A percentile compares a stretch with the other conserved stretches of the same genome.
These are phyloP conservation scores for Sporothrix sp. DNA, from an alignment of 2,329 filamentous ascomycete genomes.

Conservation along the genomic window DNA sequence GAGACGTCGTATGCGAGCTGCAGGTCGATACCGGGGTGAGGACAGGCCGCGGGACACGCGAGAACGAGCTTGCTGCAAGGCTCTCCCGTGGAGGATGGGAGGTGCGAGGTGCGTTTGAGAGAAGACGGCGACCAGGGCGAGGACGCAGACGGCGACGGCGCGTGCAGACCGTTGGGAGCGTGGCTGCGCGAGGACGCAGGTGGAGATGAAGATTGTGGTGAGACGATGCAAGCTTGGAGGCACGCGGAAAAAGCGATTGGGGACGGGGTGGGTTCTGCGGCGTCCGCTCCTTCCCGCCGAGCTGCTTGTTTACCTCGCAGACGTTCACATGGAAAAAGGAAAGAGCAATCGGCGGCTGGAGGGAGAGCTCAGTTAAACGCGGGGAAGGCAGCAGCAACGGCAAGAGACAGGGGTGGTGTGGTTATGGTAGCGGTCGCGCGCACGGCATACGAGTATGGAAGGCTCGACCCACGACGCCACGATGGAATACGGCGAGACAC, in stretches of 20 bases:
- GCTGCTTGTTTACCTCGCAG: too few species aligned
- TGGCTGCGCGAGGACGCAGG: not conserved
- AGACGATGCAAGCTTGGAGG: not conserved
- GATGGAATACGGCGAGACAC: too few species aligned
- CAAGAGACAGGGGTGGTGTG: constrained; percentile 2
- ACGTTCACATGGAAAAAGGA: not conserved
- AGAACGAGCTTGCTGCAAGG: too few species aligned
- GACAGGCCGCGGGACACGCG: too few species aligned
- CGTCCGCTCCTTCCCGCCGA: not conserved
- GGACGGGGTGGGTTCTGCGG: not conserved
- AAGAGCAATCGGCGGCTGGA: not conserved
- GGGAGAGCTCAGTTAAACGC: not conserved
- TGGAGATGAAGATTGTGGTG: not conserved
- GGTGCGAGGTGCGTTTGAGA: not conserved
- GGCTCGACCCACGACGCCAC: too few species aligned
- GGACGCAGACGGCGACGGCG: not conserved
- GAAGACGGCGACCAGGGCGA: too few species aligned
- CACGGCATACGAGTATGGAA: too few species aligned
- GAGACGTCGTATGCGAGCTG: not conserved
- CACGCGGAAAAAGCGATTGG: not conserved
- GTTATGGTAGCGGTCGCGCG: not conserved
- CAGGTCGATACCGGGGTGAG: constrained; percentile 1
- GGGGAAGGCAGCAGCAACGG: constrained; percentile 2
- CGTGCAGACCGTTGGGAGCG: not conserved
- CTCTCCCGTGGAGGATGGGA: too few species aligned